Percentiles rank a stretch among this genome's conserved stretches.
phyloP scores from a whole-genome alignment of 148 eudicot genomes.

The Fagopyrum esculentum region DNA sequence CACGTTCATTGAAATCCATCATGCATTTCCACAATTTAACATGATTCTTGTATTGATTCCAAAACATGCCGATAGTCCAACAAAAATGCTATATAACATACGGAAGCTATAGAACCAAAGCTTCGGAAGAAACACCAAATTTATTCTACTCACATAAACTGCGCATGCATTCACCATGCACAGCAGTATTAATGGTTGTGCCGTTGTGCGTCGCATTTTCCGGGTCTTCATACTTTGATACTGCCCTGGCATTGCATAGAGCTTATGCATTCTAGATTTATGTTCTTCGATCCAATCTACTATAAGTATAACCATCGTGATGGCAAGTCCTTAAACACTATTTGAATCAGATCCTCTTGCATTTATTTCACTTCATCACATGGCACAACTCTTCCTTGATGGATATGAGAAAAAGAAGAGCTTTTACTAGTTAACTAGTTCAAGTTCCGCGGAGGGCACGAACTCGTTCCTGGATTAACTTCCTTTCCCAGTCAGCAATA shows the following conservation, averaged over 20 bases:
- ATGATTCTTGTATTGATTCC: too few relatives aligned
- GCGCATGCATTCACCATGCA: neutral
- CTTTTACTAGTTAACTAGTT: neutral
- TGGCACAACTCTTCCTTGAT: neutral
- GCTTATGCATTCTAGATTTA: neutral
- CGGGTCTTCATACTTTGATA: neutral
- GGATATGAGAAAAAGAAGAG: neutral
- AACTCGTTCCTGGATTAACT: conserved; percentile 73
- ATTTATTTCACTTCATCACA: neutral
- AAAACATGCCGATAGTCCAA: too few relatives aligned
- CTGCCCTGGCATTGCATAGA: neutral
- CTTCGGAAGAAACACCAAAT: neutral
- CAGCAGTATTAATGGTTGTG: neutral
- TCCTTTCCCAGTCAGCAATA: conserved; percentile 78
- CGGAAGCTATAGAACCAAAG: too few relatives aligned
- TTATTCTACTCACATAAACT: neutral
- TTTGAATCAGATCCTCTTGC: neutral
- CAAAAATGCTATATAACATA: too few relatives aligned
- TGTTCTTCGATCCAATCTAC: neutral
- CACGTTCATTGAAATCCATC: too few relatives aligned
- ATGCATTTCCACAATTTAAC: too few relatives aligned
- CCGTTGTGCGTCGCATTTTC: neutral
- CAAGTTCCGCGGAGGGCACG: conserved; percentile 64
- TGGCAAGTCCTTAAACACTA: neutral
- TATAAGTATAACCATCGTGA: neutral